Evolutionary conservation across 306 rosid genomes (phyloP), one percentile per base, ranked within the genome.

Genomic region (Hylodesmum podocarpum): DNA sequence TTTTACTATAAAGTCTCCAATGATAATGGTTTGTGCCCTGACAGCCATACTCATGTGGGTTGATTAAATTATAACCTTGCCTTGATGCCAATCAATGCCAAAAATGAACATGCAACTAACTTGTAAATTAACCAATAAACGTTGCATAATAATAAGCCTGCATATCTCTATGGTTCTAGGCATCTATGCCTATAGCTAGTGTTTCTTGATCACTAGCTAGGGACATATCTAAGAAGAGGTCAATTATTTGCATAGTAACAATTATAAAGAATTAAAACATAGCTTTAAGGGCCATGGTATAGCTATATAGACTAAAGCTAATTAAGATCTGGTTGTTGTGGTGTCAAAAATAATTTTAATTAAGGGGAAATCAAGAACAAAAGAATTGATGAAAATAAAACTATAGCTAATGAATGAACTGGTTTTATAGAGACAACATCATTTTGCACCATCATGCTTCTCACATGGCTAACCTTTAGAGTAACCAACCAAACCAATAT

Each of bases 381-480:
- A 51, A 18, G 22, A 29, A 14, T n/a, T n/a, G n/a, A n/a, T n/a
- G 37, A 29, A 61, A 62, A 1, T 3, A 8, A 33, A 29, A 29
- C n/a, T 62, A n/a, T n/a, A 16, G 21, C 7, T 8, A 29, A 31
- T 18, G 46, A 62, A 24, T 21, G 51, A 57, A 50, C 12, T 53
- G 68, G 73, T 36, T 47, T 39, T 55, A 28, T 27, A 36, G 54
- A 67, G 78, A 81, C 86, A 84, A 49, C 70, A 84, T 84, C 73
- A 86, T 90, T 80, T 74, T 61, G 25, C 67, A n/a, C 33, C 65
- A 58, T 58, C 44, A 33, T 61, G 25, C 28, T 81, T 74, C 81
- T 70, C 91, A 84, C 90, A 84, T 86, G 90, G 83, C 66, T 74
- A 51, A 72, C 16, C 84, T 47, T 78, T 79, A 55, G n/a, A 40